A percentile compares a stretch with the other conserved stretches of the same genome.
phyloP scores from a whole-genome alignment of 2,329 filamentous ascomycete species.

The Calonectria honghensis region DNA sequence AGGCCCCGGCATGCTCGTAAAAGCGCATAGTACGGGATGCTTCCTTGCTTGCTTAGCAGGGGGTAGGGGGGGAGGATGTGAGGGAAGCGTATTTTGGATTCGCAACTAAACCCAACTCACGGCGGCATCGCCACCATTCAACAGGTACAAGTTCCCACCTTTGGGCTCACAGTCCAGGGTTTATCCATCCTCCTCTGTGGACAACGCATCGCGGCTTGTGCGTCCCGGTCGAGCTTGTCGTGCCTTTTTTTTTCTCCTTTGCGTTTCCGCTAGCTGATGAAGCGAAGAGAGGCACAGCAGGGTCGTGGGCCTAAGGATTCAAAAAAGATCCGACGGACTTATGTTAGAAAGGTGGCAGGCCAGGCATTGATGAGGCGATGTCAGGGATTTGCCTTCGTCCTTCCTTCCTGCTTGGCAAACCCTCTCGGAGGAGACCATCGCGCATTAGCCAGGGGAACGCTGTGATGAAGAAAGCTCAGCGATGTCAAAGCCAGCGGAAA shows the following conservation, averaged over 20 bases:
- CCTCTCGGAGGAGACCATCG: slow-evolving; percentile 28
- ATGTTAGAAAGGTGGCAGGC: not conserved
- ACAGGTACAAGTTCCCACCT: slow-evolving; percentile 18
- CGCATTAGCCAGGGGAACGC: slow-evolving; percentile 24
- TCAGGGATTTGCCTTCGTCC: slow-evolving; percentile 10
- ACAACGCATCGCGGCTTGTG: slow-evolving; percentile 21
- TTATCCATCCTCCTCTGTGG: not conserved
- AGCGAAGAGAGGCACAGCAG: slow-evolving; percentile 19
- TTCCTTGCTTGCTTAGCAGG: no score
- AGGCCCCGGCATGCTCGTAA: not conserved
- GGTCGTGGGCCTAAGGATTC: not conserved
- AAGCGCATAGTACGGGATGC: not conserved
- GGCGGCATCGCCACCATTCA: slow-evolving; percentile 8
- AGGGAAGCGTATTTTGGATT: not conserved
- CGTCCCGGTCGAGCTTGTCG: not conserved
- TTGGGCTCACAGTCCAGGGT: slow-evolving; percentile 1
- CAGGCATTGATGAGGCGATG: not conserved
- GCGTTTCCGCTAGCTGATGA: slow-evolving; percentile 12
- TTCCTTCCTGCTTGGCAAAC: slow-evolving; percentile 3
- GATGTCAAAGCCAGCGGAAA: not conserved
- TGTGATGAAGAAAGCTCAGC: not conserved
- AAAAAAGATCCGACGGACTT: slow-evolving; percentile 26
- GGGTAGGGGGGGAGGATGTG: no score
- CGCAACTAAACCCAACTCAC: slow-evolving; percentile 8
- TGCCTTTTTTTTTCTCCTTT: not conserved